A percentile compares a stretch with the other conserved stretches of the same genome.
phyloP scores from a whole-genome alignment of 2,329 filamentous ascomycete species.

The Cladophialophora psammophila region DNA sequence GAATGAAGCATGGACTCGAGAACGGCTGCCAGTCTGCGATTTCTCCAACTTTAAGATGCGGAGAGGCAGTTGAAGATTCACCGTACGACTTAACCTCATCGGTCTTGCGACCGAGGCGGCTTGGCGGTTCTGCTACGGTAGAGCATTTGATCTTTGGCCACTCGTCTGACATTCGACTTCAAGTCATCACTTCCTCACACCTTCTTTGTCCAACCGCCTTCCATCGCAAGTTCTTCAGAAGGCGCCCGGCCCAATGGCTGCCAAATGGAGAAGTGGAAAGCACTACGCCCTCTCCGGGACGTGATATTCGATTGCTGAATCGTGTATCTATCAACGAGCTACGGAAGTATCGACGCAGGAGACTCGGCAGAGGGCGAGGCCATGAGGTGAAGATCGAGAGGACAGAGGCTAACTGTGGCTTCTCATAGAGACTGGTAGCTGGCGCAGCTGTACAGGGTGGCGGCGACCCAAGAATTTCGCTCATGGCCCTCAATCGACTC shows the following conservation, averaged over 20 bases:
- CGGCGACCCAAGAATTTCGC: neutral
- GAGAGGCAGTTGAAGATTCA: neutral
- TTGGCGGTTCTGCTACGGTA: neutral
- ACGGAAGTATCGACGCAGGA: neutral
- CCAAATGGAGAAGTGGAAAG: neutral
- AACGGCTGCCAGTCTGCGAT: neutral
- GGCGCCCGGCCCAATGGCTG: neutral
- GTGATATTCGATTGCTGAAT: neutral
- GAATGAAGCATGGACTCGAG: neutral
- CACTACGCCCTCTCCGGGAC: neutral
- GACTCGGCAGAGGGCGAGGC: neutral
- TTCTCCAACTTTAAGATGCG: neutral
- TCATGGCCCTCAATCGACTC: neutral
- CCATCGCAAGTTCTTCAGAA: neutral
- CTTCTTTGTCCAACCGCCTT: neutral
- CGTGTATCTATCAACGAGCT: neutral
- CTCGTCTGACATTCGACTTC: neutral
- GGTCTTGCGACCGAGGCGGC: too few species aligned
- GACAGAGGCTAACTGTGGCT: conserved; percentile 2
- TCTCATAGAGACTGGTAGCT: neutral
- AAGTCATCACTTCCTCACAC: neutral
- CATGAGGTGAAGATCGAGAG: neutral
- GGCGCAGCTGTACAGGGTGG: neutral
- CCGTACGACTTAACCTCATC: neutral
- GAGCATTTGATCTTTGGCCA: neutral